Evolutionary conservation across 306 rosid species (phyloP).

Genomic region (Macrotyloma uniflorum): DNA sequence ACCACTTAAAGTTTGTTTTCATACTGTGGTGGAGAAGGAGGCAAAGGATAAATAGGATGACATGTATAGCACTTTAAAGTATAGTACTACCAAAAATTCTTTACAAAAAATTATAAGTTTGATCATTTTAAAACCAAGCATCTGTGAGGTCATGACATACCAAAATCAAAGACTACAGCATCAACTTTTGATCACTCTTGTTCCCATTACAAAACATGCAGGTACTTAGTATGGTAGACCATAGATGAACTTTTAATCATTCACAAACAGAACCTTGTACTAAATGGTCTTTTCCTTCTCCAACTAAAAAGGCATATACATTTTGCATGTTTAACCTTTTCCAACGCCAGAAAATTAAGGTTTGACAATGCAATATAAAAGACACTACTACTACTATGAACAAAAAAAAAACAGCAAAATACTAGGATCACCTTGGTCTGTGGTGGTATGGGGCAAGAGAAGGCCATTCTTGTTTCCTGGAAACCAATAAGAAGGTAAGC

Average conservation of each 20-base stretch:
- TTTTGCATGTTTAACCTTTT: neutral
- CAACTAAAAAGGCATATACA: neutral
- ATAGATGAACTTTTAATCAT: no score
- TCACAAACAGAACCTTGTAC: neutral
- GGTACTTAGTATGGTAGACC: no score
- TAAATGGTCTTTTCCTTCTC: conserved; percentile 5
- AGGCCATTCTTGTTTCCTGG: conserved; percentile 91
- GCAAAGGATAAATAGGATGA: neutral
- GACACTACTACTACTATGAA: neutral
- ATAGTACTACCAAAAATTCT: neutral
- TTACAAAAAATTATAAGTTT: neutral
- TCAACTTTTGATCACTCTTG: neutral
- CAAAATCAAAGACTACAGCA: neutral
- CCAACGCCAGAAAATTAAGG: neutral
- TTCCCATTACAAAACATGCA: neutral
- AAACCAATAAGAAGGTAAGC: conserved; percentile 4
- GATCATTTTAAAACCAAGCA: neutral
- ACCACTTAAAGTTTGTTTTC: neutral
- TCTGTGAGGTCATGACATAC: neutral
- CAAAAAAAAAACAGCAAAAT: neutral
- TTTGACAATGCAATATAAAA: conserved; percentile 3
- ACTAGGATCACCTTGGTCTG: conserved; percentile 69
- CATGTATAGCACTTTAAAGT: neutral
- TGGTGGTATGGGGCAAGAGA: conserved; percentile 83
- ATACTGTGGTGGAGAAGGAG: neutral